phyloP scores from a whole-genome alignment of 2,329 filamentous ascomycete genomes.

The Scytalidium lignicola region DNA sequence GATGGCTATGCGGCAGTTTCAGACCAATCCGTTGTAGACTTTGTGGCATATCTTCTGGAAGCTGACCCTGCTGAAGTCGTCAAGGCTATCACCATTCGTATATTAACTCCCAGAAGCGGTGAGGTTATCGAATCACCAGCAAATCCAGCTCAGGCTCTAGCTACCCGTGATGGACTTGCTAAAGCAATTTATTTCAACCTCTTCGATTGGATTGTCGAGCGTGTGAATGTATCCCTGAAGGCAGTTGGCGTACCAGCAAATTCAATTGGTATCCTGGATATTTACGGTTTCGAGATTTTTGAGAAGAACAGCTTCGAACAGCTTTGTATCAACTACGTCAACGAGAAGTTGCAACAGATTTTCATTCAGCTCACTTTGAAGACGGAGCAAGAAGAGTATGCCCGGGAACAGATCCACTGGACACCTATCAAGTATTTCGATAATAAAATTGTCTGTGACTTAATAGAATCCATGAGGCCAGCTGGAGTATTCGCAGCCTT shows the following conservation, averaged over 20 bases:
- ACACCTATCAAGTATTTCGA: slow-evolving; percentile 99
- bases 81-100: slow-evolving; percentile 82
- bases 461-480: slow-evolving; percentile 89
- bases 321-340: slow-evolving; percentile 99
- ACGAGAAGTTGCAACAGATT: slow-evolving; percentile 98
- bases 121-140: slow-evolving; percentile 70
- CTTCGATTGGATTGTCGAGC: slow-evolving; percentile 96
- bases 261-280: slow-evolving; percentile 94
- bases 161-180: slow-evolving; percentile 84
- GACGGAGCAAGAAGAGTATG: slow-evolving; percentile 96
- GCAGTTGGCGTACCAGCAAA: slow-evolving; percentile 72
- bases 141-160: slow-evolving; percentile 78
- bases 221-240: slow-evolving; percentile 83
- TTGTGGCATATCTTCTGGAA: slow-evolving; percentile 89
- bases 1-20: slow-evolving; percentile 79
- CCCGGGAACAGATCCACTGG: slow-evolving; percentile 94
- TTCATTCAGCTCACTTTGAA: slow-evolving; percentile 97
- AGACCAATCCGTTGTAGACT: slow-evolving; percentile 89
- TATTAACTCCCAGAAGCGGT: slow-evolving; percentile 65
- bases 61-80: slow-evolving; percentile 76
- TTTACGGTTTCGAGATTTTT: slow-evolving; percentile 99
- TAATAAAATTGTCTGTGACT: slow-evolving; percentile 96
- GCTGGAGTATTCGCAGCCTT: slow-evolving; percentile 91
- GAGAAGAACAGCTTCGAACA: slow-evolving; percentile 99
- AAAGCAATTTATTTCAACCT: slow-evolving; percentile 98